Percentiles rank a stretch among this genome's conserved stretches.
Evolutionary conservation across 805 yeast species (phyloP).

Genomic region (Candida dajiaensis): DNA sequence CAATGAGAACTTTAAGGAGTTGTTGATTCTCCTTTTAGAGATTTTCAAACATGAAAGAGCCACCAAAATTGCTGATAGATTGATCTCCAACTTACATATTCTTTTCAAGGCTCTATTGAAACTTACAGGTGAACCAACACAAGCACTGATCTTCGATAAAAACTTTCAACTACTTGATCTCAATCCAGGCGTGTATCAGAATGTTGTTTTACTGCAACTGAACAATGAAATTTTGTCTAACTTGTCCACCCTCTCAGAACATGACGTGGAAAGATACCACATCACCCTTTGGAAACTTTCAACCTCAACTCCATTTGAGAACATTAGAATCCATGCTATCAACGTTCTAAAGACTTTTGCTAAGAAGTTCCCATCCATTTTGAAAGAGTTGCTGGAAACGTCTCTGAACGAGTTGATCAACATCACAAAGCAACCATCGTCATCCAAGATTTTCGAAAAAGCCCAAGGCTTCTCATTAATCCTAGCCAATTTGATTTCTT

Average conservation of each 20-base stretch:
- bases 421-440: constrained; percentile 23
- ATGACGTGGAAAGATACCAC: constrained; percentile 21
- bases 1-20: constrained; percentile 20
- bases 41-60: constrained; percentile 25
- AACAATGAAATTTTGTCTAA: constrained; percentile 27
- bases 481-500: constrained; percentile 29
- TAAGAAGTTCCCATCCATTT: constrained; percentile 27
- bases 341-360: constrained; percentile 30
- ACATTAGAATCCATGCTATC: constrained; percentile 36
- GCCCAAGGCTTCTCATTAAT: constrained; percentile 36
- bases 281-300: constrained; percentile 31
- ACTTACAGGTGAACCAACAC: constrained; percentile 30
- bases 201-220: constrained; percentile 16
- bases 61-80: constrained; percentile 13
- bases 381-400: constrained; percentile 31
- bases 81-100: constrained; percentile 17
- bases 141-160: constrained; percentile 25
- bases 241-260: constrained; percentile 16
- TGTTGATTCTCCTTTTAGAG: constrained; percentile 20
- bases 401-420: constrained; percentile 31
- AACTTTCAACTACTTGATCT: constrained; percentile 9
- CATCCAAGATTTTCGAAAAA: constrained; percentile 23
- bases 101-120: constrained; percentile 19
- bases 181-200: constrained; percentile 1
- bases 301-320: constrained; percentile 32